Conservation (phyloP, 2,329 filamentous ascomycete genomes). For the Paraphoma sp. region DNA sequence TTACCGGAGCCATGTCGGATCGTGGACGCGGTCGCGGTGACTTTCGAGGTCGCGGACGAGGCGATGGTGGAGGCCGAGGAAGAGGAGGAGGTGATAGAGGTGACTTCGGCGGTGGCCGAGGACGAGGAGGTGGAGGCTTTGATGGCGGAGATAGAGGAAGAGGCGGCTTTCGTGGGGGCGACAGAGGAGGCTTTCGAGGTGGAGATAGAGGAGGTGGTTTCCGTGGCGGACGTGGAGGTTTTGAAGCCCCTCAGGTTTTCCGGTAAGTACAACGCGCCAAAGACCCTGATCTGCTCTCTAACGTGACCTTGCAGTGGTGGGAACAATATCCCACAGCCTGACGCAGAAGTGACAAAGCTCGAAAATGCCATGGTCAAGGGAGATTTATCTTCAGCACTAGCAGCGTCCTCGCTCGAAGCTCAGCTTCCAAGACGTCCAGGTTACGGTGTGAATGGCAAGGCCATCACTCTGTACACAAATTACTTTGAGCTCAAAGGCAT, state of each 20-base stretch:
- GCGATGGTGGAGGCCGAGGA: slow-evolving; percentile 7
- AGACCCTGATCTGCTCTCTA: not conserved
- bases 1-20: slow-evolving; percentile 29
- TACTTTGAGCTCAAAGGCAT: slow-evolving; percentile 47
- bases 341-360: slow-evolving; percentile 33
- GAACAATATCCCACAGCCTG: slow-evolving; percentile 40
- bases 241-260: slow-evolving; percentile 21
- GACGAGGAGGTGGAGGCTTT: slow-evolving; percentile 15
- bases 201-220: slow-evolving; percentile 13
- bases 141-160: slow-evolving; percentile 18
- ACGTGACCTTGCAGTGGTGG: slow-evolving; percentile 22
- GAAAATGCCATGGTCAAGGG: slow-evolving; percentile 42
- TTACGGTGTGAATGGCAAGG: slow-evolving; percentile 46
- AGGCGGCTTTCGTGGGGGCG: slow-evolving; percentile 18
- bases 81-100: slow-evolving; percentile 21
- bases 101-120: slow-evolving; percentile 23
- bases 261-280: slow-evolving; percentile 21
- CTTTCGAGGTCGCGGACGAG: slow-evolving; percentile 24
- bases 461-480: slow-evolving; percentile 52
- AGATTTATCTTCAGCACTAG: slow-evolving; percentile 30
- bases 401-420: slow-evolving; percentile 26
- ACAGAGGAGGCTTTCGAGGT: slow-evolving; percentile 18
- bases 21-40: slow-evolving; percentile 21
- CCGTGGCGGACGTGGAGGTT: slow-evolving; percentile 17
- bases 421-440: slow-evolving; percentile 33